Evolutionary conservation across 192 early-diverging fungal species (phyloP), one percentile per base, ranked within the genome.

Genomic region (Phlyctochytrium arcticum): DNA sequence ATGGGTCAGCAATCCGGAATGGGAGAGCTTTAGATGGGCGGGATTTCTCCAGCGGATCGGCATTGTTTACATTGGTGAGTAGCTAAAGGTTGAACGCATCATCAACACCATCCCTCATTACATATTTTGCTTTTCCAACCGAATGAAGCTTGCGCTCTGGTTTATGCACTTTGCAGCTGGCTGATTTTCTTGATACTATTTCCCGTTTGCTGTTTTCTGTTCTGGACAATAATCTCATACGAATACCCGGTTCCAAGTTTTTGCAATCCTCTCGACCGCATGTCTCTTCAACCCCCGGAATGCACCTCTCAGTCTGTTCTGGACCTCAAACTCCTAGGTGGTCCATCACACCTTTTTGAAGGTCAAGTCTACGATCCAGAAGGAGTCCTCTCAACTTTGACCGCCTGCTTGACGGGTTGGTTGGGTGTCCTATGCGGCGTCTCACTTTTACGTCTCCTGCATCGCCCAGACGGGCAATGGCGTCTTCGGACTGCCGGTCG

Each of bases 11-110:
- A 57, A 35, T 8, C 33, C 33, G 60, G 44, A 6, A 6, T 50
- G 1, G 12, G 19, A 3, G 10, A 64, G 53, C 53, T 26, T 46
- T 21, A 26, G 80, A 8, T 56, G 71, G 6, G 58, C 69, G 6
- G 80, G 79, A 5, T 76, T 82, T 6, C 54, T 82, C 17, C 80
- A 82, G 31, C 72, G 80, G 27, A 73, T 74, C 24, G 66, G 69
- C 2, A 54, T 80, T n/a, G 74, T 73, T 35, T 80, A 79, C 32
- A 34, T 21, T 12, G 59, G 59, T 57, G 36, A 12, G 56, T 32
- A 15, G 9, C 30, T 17, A 15, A 17, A 10, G 10, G 29, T 19
- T n/a, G 17, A 1, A 17, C 30, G 10, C 36, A 17, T 1, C 30
- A 19, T 32, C 2, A 57, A 32, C 12, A 37, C 24, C 36, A 32